phyloP scores from a whole-genome alignment of 148 eudicot species.

The Amaranthus cruentus region DNA sequence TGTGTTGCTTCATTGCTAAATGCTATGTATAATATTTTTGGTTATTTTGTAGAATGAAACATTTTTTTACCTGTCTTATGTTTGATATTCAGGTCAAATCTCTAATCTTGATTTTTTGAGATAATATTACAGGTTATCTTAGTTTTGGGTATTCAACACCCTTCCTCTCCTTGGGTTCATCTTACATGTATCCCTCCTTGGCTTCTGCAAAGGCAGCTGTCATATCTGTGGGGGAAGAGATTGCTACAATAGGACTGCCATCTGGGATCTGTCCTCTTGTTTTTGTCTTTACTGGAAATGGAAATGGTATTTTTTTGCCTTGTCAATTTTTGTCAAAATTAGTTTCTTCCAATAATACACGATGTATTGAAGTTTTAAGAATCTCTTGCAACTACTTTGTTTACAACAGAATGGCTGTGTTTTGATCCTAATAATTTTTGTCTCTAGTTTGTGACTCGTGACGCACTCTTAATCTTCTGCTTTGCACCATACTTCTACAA shows the following conservation, averaged over 20 bases:
- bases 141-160: constrained; percentile 93
- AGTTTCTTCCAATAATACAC: neutral
- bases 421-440: neutral
- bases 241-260: constrained; percentile 79
- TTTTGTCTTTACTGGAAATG: constrained; percentile 92
- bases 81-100: neutral
- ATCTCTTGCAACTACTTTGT: neutral
- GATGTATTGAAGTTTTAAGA: neutral
- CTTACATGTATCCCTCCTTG: constrained; percentile 95
- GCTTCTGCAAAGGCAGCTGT: constrained; percentile 97
- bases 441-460: neutral
- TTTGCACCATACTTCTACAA: neutral
- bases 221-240: constrained; percentile 93
- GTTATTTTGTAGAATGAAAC: neutral
- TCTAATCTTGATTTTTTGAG: constrained; percentile 7
- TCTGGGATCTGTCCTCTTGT: constrained; percentile 84
- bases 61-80: neutral
- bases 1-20: too few relatives aligned
- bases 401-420: neutral
- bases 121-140: constrained; percentile 63
- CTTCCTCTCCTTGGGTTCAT: constrained; percentile 81
- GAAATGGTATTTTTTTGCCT: constrained; percentile 69
- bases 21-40: neutral
- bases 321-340: neutral
- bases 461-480: neutral